Conservation (phyloP, 2,329 filamentous ascomycete species). For the Cercospora nicotianae region DNA sequence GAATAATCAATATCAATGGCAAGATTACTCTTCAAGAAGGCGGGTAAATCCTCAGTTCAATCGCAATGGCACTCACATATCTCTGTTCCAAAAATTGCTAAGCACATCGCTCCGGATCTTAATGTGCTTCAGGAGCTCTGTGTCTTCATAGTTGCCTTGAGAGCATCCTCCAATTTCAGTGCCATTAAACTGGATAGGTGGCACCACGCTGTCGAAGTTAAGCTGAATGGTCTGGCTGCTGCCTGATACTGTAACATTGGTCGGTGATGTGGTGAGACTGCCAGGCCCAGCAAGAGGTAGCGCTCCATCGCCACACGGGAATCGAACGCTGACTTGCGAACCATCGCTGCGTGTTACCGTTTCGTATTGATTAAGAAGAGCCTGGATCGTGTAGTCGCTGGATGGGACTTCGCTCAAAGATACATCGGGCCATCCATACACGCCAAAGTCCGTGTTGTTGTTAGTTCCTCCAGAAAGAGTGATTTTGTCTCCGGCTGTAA, state of each 20-base stretch:
- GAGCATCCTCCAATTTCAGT: constrained; percentile 42
- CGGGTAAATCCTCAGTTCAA: not conserved
- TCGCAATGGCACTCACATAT: constrained; percentile 18
- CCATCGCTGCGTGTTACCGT: constrained; percentile 41
- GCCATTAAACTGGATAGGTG: constrained; percentile 33
- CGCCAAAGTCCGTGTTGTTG: constrained; percentile 30
- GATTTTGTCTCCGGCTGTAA: constrained; percentile 28
- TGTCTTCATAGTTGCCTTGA: constrained; percentile 44
- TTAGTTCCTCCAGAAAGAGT: constrained; percentile 37
- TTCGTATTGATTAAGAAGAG: constrained; percentile 41
- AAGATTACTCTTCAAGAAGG: not conserved
- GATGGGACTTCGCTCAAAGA: constrained; percentile 36
- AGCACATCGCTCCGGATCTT: constrained; percentile 43
- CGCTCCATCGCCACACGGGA: constrained; percentile 42
- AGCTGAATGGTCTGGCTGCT: constrained; percentile 37
- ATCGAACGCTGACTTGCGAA: constrained; percentile 39
- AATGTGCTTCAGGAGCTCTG: constrained; percentile 38
- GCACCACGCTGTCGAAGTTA: constrained; percentile 36
- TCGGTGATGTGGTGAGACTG: constrained; percentile 33
- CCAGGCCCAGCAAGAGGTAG: constrained; percentile 37
- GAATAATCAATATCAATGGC: not conserved
- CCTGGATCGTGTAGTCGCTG: constrained; percentile 40
- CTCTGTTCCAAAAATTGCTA: constrained; percentile 41
- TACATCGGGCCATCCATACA: constrained; percentile 40
- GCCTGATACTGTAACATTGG: constrained; percentile 35